Evolutionary conservation across 768 basidiomycete species (phyloP).

Genomic region (Chiua virens): DNA sequence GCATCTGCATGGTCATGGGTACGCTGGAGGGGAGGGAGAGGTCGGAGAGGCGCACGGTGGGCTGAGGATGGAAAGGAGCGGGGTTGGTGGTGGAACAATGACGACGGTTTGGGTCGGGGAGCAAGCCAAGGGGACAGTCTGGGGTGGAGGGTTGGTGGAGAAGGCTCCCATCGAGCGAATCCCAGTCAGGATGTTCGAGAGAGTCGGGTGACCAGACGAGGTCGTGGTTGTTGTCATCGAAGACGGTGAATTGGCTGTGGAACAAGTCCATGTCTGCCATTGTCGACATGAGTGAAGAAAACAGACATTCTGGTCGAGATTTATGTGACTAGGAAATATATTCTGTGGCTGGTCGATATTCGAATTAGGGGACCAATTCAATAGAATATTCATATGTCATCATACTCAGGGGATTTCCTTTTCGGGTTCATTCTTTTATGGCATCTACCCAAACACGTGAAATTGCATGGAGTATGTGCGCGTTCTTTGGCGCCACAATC

Average conservation of each 20-base stretch:
- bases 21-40: constrained; percentile 8
- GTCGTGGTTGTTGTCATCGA: constrained; percentile 5
- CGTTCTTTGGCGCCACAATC: constrained; percentile 14
- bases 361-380: not conserved
- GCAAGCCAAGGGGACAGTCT: not conserved
- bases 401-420: constrained; percentile 6
- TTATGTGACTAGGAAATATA: constrained; percentile 12
- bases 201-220: constrained; percentile 6
- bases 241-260: constrained; percentile 13
- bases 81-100: not conserved
- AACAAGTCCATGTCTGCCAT: constrained; percentile 29
- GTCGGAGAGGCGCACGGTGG: constrained; percentile 27
- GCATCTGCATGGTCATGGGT: not conserved
- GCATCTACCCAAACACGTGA: constrained; percentile 26
- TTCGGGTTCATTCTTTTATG: not conserved
- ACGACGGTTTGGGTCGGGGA: too few species aligned
- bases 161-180: not conserved
- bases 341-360: constrained; percentile 7
- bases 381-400: not conserved
- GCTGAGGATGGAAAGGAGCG: constrained; percentile 2
- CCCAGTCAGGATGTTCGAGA: constrained; percentile 3
- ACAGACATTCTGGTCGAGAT: constrained; percentile 14
- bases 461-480: constrained; percentile 9
- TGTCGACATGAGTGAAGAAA: not conserved
- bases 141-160: too few species aligned